phyloP scores from a whole-genome alignment of 1,284 basidiomycete genomes.

The Bondarzewia mesenterica region DNA sequence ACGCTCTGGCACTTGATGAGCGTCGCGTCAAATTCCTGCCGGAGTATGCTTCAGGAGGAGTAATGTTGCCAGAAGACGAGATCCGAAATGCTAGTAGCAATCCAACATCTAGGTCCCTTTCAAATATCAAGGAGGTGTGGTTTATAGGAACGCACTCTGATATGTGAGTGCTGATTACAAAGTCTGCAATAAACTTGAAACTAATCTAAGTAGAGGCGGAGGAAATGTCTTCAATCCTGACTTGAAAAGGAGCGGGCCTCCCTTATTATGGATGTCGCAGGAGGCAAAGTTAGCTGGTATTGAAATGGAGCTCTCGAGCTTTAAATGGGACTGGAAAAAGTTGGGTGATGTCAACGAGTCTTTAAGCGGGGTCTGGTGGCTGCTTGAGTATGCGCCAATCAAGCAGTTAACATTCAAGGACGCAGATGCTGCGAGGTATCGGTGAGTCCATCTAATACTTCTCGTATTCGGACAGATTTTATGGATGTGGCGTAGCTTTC shows the following conservation, averaged over 20 bases:
- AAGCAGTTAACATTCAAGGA: constrained; percentile 19
- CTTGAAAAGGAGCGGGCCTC: constrained; percentile 3
- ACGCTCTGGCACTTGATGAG: constrained; percentile 22
- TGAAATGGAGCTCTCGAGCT: background rate
- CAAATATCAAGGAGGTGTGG: constrained; percentile 16
- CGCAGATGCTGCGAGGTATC: constrained; percentile 9
- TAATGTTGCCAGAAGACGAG: background rate
- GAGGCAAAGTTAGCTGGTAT: constrained; percentile 12
- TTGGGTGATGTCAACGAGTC: constrained; percentile 13
- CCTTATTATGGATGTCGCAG: constrained; percentile 15
- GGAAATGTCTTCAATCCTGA: constrained; percentile 13
- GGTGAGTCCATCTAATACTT: background rate
- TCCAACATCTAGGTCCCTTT: background rate
- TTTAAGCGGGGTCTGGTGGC: constrained; percentile 14
- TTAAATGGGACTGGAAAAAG: background rate
- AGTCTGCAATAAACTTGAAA: background rate
- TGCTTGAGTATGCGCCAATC: constrained; percentile 19
- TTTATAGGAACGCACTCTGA: constrained; percentile 18
- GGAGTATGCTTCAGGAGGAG: constrained; percentile 12
- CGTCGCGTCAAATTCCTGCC: constrained; percentile 18
- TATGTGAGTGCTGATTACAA: constrained; percentile 10
- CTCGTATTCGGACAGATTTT: background rate
- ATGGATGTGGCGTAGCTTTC: background rate
- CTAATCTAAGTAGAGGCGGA: constrained; percentile 11
- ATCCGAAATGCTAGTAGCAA: background rate